phyloP scores from a whole-genome alignment of 805 yeast species.

The Metschnikowia corniflorae region DNA sequence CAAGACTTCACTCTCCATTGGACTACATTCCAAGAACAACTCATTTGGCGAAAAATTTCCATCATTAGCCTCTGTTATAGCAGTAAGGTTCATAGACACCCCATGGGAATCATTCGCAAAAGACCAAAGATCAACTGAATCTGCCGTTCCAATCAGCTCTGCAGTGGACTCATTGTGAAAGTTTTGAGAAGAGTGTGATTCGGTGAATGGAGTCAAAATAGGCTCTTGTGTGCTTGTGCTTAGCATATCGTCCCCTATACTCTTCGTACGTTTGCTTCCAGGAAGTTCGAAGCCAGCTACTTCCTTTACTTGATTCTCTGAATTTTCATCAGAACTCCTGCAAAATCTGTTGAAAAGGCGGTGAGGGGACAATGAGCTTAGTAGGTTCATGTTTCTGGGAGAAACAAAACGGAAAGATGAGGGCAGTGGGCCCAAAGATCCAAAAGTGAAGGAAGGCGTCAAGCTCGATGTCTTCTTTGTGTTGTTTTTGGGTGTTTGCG shows the following conservation, averaged over 20 bases:
- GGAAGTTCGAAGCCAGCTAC: background rate
- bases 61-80: slow-evolving; percentile 25
- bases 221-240: background rate
- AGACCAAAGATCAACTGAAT: slow-evolving; percentile 31
- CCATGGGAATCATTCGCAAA: slow-evolving; percentile 22
- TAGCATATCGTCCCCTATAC: background rate
- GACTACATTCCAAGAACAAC: slow-evolving; percentile 13
- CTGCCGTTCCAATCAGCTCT: slow-evolving; percentile 16
- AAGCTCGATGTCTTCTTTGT: slow-evolving; percentile 7
- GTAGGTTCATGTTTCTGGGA: slow-evolving; percentile 25
- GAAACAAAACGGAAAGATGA: slow-evolving; percentile 36
- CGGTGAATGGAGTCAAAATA: slow-evolving; percentile 3
- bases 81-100: slow-evolving; percentile 19
- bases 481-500: slow-evolving; percentile 14
- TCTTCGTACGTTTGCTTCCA: background rate
- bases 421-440: slow-evolving; percentile 38
- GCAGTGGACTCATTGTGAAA: slow-evolving; percentile 6
- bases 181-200: background rate
- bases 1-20: slow-evolving; percentile 3
- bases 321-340: background rate
- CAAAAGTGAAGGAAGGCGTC: slow-evolving; percentile 37
- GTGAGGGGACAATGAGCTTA: slow-evolving; percentile 34
- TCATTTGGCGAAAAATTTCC: slow-evolving; percentile 32
- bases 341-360: slow-evolving; percentile 21
- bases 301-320: background rate